phyloP scores from a whole-genome alignment of 2,329 filamentous ascomycete species.

The Apiospora sp. region DNA sequence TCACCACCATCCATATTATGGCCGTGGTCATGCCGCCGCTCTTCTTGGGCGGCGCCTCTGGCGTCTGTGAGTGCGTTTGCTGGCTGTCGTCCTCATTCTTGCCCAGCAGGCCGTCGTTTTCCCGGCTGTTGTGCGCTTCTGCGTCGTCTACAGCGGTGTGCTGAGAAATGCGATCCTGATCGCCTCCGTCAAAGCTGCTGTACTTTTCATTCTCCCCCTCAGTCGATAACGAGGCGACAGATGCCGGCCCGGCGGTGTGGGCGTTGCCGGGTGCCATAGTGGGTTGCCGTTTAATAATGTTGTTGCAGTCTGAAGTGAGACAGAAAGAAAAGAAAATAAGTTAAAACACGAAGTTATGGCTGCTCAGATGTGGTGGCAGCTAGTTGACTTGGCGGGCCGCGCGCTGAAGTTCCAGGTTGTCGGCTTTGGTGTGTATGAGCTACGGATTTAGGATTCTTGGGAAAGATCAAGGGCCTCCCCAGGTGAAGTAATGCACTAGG shows the following conservation, averaged over 20 bases:
- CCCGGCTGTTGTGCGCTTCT: conserved; percentile 50
- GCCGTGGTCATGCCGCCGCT: conserved; percentile 46
- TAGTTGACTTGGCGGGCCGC: conserved; percentile 3
- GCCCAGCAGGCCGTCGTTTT: conserved; percentile 50
- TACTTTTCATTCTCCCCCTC: conserved; percentile 46
- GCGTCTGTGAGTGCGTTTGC: conserved; percentile 39
- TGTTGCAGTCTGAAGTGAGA: not conserved
- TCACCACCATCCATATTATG: conserved; percentile 65
- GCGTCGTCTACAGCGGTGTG: conserved; percentile 47
- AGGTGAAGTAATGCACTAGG: not conserved
- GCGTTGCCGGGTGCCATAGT: not conserved
- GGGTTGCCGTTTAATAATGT: not conserved
- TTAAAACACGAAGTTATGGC: not conserved
- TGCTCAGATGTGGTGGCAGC: not conserved
- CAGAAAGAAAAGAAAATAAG: not conserved
- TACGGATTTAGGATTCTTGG: not conserved
- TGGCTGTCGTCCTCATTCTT: conserved; percentile 43
- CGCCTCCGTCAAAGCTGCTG: conserved; percentile 38
- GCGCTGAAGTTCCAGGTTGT: conserved; percentile 11
- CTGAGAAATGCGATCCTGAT: conserved; percentile 43
- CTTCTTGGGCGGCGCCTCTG: conserved; percentile 42
- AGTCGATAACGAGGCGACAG: conserved; percentile 33
- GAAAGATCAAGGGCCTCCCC: not conserved
- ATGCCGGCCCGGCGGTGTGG: conserved; percentile 15
- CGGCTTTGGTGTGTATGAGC: conserved; percentile 12